Evolutionary conservation across 257 asterid species (phyloP), one percentile per base, ranked within the genome.

Genomic region (Salvia splendens): DNA sequence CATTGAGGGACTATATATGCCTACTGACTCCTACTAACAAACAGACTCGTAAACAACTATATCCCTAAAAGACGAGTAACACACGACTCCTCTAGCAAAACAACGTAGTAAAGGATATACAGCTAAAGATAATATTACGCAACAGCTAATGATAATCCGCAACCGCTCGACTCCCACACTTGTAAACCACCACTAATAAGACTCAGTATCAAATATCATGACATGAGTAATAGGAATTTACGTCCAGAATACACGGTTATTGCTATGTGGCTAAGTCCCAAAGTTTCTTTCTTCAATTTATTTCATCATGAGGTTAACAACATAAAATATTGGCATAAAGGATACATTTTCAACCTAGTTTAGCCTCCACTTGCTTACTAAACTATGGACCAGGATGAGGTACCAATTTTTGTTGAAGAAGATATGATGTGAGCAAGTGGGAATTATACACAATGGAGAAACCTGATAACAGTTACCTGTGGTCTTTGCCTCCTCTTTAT

Each of bases 401-500:
- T 45, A 20, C 28, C 69, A 45, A n/a, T n/a, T 41, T 46, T 12
- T 35, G 11, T 46, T 32, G 38, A 54, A 46, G 48, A 33, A 11
- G 24, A 68, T 49, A 60, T 24, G 49, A 54, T 69, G 41, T 62
- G 65, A 67, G 71, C 38, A 78, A 59, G 33, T 35, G 52, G n/a
- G n/a, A n/a, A 52, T 14, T 50, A 46, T 57, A 64, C 38, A 72
- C 54, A 59, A 56, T 5, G 6, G 5, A 62, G 45, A 58, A 71
- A 66, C 42, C 57, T 35, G 14, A 35, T 61, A 63, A 17, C 63
- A n/a, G 75, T 68, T 85, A 84, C 95, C 86, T 40, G 68, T 72
- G 71, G 67, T 70, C 71, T 82, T 84, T 20, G 74, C 71, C 73
- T 86, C 95, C 73, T 88, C 93, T 70, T 86, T 88, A 65, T 88